These are phyloP conservation scores for Gaultheria prostrata DNA, from an alignment of 148 eudicot genomes.

Conservation along the genomic window DNA sequence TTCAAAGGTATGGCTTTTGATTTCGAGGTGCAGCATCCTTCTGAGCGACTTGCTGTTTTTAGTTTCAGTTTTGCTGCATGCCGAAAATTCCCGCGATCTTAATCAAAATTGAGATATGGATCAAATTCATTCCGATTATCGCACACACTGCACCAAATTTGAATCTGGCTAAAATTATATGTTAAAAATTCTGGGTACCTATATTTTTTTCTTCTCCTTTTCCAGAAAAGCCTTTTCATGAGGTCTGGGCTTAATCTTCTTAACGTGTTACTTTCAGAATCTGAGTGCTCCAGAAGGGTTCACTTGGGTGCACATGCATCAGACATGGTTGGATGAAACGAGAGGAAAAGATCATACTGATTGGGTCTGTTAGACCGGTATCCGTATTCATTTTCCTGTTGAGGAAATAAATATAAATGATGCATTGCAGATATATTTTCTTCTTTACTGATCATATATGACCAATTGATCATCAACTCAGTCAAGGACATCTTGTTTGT, in stretches of 20 bases:
- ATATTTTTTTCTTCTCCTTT: too few species aligned
- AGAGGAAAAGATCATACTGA: conserved; percentile 29
- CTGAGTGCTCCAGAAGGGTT: conserved; percentile 42
- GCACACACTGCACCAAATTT: neutral
- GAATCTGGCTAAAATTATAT: neutral
- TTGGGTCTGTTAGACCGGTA: conserved; percentile 45
- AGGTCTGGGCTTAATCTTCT: neutral
- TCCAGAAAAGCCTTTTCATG: neutral
- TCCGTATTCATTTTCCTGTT: neutral
- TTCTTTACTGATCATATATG: neutral
- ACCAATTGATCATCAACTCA: neutral
- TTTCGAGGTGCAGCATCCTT: conserved; percentile 8
- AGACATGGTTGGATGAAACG: conserved; percentile 56
- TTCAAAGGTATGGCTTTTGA: conserved; percentile 40
- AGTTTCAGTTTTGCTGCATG: neutral
- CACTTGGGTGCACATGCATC: conserved; percentile 70
- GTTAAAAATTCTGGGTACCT: neutral
- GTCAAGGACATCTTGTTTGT: neutral
- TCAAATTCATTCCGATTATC: neutral
- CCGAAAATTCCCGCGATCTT: neutral
- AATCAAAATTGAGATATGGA: neutral
- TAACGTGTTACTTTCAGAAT: conserved; percentile 36
- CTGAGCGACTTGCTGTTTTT: neutral
- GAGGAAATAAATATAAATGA: neutral
- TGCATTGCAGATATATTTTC: neutral